Evolutionary conservation across 306 rosid species (phyloP).

Genomic region (Sicyos baderoa): DNA sequence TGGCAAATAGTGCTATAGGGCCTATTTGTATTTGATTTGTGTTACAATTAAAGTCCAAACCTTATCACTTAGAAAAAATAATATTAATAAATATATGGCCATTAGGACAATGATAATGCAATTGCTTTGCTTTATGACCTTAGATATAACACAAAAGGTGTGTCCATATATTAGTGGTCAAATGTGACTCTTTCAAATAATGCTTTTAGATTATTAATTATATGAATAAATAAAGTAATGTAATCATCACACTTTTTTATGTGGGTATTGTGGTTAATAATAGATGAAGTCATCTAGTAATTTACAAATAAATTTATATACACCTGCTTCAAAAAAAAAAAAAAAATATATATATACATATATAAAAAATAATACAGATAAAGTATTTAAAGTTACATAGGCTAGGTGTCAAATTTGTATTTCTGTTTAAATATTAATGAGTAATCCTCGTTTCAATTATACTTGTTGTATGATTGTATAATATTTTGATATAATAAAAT

Average conservation of each 20-base stretch:
- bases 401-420: too few relatives aligned
- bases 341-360: too few relatives aligned
- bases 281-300: neutral
- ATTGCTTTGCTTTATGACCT: slow-evolving; percentile 5
- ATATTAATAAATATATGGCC: slow-evolving; percentile 1
- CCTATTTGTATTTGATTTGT: neutral
- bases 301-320: too few relatives aligned
- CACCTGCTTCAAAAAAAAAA: too few relatives aligned
- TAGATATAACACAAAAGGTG: slow-evolving; percentile 1
- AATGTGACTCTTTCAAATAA: neutral
- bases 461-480: too few relatives aligned
- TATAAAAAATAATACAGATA: too few relatives aligned
- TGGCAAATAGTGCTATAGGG: neutral
- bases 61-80: neutral
- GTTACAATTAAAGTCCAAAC: neutral
- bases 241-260: too few relatives aligned
- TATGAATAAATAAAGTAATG: neutral
- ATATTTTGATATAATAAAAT: too few relatives aligned
- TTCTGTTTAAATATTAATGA: too few relatives aligned
- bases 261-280: too few relatives aligned
- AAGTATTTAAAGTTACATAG: neutral
- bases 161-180: neutral
- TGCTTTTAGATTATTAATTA: neutral
- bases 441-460: too few relatives aligned
- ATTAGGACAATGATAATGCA: neutral